Base-by-base conservation (phyloP, 208 protist genomes). In the Leishmania tropica region DNA sequence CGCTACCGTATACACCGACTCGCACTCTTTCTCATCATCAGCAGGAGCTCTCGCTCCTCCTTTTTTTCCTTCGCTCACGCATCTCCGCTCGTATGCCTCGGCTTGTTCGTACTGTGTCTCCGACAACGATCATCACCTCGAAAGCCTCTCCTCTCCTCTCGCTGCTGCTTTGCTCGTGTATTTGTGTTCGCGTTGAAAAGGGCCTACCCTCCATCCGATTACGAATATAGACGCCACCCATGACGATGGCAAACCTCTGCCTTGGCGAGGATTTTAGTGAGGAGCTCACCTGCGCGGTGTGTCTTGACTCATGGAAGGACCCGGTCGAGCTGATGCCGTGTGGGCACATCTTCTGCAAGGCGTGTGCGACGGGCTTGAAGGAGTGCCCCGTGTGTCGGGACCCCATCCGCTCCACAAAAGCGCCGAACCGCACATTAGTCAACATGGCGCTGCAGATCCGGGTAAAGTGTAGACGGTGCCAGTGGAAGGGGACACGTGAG, bases 251-350 rank as follows among this genome's bases (percentile, higher is more conserved):
- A 3, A 76, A 78, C 42, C 21, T 84, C 15, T 92, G 86, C 80
- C 73, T 81, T 74, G 90, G 89, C 54, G 81, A 92, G 19, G 81
- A 89, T 71, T 96, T 90, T 70, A 88, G 83, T 73, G 91, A 96
- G 79, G 93, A 94, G 83, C 79, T 96, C 65, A 86, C 84, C 37
- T 96, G 93, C 67, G 87, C 88, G 10, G 78, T 96, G 19, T 96
- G 93, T 79, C 77, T 95, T 11, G 93, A 96, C 82, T 91, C 90
- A 56, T 95, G 90, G 93, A 92, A 91, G 81, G 72, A 95, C 40
- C 90, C 90, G 19, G 35, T 85, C 7, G 90, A 93, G 77, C 51
- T 86, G 17, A 15, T 54, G 17, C 83, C 83, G 48, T 93, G 90
- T 58, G 83, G 86, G 47, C 90, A 93, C 74, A 91, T 89, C 83